Evolutionary conservation across 441 rosid genomes (phyloP).

Genomic region (Dalechampia spathulata): DNA sequence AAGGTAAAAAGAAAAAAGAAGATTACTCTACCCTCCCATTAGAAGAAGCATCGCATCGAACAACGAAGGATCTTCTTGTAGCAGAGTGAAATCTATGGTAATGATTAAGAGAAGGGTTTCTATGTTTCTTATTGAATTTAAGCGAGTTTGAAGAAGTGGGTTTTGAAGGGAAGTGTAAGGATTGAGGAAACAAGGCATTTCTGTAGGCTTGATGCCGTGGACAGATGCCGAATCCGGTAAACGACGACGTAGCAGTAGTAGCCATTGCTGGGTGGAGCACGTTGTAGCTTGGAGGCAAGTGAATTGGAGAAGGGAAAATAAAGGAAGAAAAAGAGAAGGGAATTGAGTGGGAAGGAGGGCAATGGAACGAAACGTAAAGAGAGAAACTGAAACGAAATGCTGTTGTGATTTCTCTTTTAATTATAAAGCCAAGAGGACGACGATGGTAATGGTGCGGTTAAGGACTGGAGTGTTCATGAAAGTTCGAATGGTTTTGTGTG

Average conservation of each 20-base stretch:
- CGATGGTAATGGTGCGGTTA: too few relatives aligned
- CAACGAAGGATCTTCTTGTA: conserved; percentile 29
- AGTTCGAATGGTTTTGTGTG: conserved; percentile 25
- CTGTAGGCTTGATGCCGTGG: conserved; percentile 17
- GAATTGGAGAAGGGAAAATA: conserved; percentile 13
- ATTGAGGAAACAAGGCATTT: conserved; percentile 23
- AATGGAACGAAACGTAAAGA: background rate
- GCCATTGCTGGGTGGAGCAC: conserved; percentile 33
- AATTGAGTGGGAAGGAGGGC: conserved; percentile 11
- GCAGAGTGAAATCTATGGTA: conserved; percentile 17
- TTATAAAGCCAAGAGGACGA: background rate
- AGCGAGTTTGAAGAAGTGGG: conserved; percentile 26
- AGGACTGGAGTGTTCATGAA: conserved; percentile 36
- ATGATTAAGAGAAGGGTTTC: conserved; percentile 16
- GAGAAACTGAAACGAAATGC: background rate
- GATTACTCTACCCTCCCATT: conserved; percentile 52
- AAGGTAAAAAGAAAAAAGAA: background rate
- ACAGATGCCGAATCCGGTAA: conserved; percentile 31
- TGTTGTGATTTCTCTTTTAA: too few relatives aligned
- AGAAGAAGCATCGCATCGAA: conserved; percentile 54
- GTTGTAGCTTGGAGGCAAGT: conserved; percentile 1
- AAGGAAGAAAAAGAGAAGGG: conserved; percentile 4
- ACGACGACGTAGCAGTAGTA: conserved; percentile 32
- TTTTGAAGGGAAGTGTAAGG: conserved; percentile 32
- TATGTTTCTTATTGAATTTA: conserved; percentile 22